Conservation (phyloP, 495 filamentous ascomycete genomes). For the Rhypophila decipiens region DNA sequence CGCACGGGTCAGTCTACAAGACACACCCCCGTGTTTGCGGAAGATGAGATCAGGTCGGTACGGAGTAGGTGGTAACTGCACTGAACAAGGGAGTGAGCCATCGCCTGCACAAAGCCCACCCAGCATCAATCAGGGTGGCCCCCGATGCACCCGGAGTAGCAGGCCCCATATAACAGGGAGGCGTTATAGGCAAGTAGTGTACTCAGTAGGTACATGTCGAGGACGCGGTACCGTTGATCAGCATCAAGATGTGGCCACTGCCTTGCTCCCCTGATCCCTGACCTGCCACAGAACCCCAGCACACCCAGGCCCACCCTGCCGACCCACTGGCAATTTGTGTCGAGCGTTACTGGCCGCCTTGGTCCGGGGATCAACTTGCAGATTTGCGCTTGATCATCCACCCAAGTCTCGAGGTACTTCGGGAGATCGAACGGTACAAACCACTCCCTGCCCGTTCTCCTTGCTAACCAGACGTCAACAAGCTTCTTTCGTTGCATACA, state of each 20-base stretch:
- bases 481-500: slow-evolving; percentile 35
- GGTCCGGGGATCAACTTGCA: slow-evolving; percentile 42
- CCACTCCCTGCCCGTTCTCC: slow-evolving; percentile 28
- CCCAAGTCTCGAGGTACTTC: slow-evolving; percentile 27
- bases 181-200: slow-evolving; percentile 33
- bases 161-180: slow-evolving; percentile 41
- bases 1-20: not conserved
- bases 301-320: slow-evolving; percentile 25
- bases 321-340: slow-evolving; percentile 48
- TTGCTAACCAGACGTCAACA: slow-evolving; percentile 32
- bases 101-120: slow-evolving; percentile 9
- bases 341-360: slow-evolving; percentile 28
- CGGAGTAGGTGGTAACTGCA: slow-evolving; percentile 3
- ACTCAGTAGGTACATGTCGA: too few relatives aligned
- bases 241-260: too few relatives aligned
- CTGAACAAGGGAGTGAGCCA: too few relatives aligned
- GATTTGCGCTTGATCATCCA: slow-evolving; percentile 44
- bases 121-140: slow-evolving; percentile 26
- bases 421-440: slow-evolving; percentile 47
- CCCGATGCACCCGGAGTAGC: slow-evolving; percentile 38
- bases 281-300: slow-evolving; percentile 39
- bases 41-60: slow-evolving; percentile 17
- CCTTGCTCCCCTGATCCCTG: slow-evolving; percentile 38
- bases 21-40: slow-evolving; percentile 19
- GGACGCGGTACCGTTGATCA: slow-evolving; percentile 42